Base-by-base conservation (phyloP, 2,329 filamentous ascomycete species). In the Nothophoma quercina region DNA sequence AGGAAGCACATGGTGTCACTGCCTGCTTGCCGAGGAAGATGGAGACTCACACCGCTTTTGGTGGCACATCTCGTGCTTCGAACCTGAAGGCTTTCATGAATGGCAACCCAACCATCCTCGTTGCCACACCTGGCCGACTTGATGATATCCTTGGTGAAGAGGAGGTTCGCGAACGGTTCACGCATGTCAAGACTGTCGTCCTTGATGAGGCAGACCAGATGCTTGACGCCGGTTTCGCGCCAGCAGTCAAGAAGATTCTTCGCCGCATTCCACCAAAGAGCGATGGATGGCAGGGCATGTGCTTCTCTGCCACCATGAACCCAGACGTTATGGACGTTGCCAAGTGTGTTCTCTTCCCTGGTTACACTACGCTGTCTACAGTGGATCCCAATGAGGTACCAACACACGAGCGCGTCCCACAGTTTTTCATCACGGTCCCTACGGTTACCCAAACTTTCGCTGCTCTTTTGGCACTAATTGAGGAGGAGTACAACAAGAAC, bases 151-250 rank as follows among this genome's bases (percentile, higher is more conserved):
- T 81, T 4, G 76, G 69, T 22, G 72, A 75, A 41, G 67, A 78
- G 21, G 70, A 77, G 22, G 76, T 78, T 3, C 78, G 77, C 6
- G 68, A 78, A 41, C 78, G 76, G 55, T 75, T 84, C 56, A 63
- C 70, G 5, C 72, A 79, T 52, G 60, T 79, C 18, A 72, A 72
- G 36, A 76, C 78, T n/a, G 63, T 80, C n/a, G 73, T 80, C 19
- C 67, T 79, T 2, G 76, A 79, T 28, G 71, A 72, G 42, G 72
- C 70, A 16, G 78, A 81, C 44, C 71, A 77, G 42, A 79, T 79
- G 55, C 73, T 84, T 16, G 78, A 83, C 32, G 70, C 79, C 43
- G 82, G 83, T 19, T 85, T 85, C 59, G 72, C 82, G 21, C 76
- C 77, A 9, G 81, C 79, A 18, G 78, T 85, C 48, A 79, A 79